Percentiles rank a stretch among this genome's conserved stretches.
Conservation (phyloP, 2,329 filamentous ascomycete species). For the Talaromyces piceae region DNA sequence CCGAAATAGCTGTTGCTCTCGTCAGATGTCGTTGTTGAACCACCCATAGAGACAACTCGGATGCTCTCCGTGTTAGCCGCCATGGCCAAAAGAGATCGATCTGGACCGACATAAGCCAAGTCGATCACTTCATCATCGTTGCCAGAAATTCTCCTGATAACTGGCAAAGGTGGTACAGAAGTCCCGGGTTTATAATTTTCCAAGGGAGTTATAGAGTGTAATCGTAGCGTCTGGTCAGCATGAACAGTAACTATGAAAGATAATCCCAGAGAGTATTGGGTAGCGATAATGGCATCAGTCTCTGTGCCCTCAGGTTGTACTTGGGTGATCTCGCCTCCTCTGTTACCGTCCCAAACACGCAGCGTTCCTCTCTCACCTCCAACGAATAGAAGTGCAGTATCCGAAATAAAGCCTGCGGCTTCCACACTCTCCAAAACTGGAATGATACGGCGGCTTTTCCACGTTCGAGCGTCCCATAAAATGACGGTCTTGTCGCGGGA, state of each 20-base stretch:
- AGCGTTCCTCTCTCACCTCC: conserved; percentile 77
- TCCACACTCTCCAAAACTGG: conserved; percentile 83
- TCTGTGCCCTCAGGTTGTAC: conserved; percentile 58
- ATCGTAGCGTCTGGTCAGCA: conserved; percentile 76
- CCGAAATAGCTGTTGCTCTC: conserved; percentile 61
- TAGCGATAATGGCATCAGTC: conserved; percentile 62
- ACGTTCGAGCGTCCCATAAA: conserved; percentile 79
- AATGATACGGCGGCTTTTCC: conserved; percentile 73
- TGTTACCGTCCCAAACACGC: conserved; percentile 73
- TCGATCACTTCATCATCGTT: conserved; percentile 98
- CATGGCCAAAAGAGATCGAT: conserved; percentile 74
- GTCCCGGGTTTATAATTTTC: conserved; percentile 30
- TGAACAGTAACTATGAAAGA: conserved; percentile 74
- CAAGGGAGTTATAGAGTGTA: conserved; percentile 53
- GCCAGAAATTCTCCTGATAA: conserved; percentile 76
- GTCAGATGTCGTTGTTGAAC: conserved; percentile 26
- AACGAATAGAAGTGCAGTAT: conserved; percentile 67
- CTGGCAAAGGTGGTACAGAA: conserved; percentile 50
- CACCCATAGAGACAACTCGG: conserved; percentile 66
- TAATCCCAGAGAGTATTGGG: conserved; percentile 58
- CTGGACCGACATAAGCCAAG: conserved; percentile 72
- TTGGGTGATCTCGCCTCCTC: conserved; percentile 69
- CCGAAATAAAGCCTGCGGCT: conserved; percentile 67
- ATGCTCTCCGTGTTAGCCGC: conserved; percentile 95
- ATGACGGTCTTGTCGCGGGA: conserved; percentile 91